A percentile compares a stretch with the other conserved stretches of the same genome.
phyloP scores from a whole-genome alignment of 768 basidiomycete genomes.

The Chlorophyllum brunneum region DNA sequence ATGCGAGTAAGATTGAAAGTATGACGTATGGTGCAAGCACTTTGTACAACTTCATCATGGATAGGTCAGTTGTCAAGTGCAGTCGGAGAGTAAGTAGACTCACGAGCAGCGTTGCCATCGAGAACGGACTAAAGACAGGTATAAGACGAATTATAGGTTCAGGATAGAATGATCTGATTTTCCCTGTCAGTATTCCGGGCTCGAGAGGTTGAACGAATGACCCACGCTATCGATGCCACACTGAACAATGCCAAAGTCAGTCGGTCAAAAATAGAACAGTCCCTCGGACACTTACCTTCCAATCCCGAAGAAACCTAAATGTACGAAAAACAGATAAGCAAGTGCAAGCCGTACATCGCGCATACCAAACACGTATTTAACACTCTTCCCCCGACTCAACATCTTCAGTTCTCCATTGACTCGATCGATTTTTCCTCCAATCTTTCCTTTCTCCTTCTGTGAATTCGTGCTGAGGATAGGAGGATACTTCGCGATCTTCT shows the following conservation, averaged over 20 bases:
- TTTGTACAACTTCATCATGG: constrained; percentile 68
- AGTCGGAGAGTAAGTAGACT: too few species aligned
- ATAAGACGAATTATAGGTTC: constrained; percentile 86
- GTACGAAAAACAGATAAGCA: constrained; percentile 84
- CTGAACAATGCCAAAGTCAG: constrained; percentile 30
- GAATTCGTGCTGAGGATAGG: not conserved
- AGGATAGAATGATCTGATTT: constrained; percentile 72
- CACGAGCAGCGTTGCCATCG: constrained; percentile 73
- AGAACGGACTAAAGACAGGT: constrained; percentile 81
- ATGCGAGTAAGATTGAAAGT: constrained; percentile 63
- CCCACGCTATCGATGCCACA: constrained; percentile 81
- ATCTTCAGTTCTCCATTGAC: not conserved
- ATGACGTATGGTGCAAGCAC: constrained; percentile 79
- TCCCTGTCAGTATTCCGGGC: not conserved
- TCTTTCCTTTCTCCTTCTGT: not conserved
- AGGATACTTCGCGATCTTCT: constrained; percentile 4
- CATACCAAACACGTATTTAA: constrained; percentile 42
- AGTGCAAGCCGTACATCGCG: constrained; percentile 73
- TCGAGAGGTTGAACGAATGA: too few species aligned
- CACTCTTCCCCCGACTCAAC: not conserved
- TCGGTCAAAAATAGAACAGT: not conserved
- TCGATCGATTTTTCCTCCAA: too few species aligned
- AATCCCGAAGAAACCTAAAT: constrained; percentile 82
- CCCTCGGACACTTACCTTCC: constrained; percentile 58
- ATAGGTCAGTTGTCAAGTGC: too few species aligned